Conservation (phyloP, 169 alveolate species). For the Cryptosporidium muris region DNA sequence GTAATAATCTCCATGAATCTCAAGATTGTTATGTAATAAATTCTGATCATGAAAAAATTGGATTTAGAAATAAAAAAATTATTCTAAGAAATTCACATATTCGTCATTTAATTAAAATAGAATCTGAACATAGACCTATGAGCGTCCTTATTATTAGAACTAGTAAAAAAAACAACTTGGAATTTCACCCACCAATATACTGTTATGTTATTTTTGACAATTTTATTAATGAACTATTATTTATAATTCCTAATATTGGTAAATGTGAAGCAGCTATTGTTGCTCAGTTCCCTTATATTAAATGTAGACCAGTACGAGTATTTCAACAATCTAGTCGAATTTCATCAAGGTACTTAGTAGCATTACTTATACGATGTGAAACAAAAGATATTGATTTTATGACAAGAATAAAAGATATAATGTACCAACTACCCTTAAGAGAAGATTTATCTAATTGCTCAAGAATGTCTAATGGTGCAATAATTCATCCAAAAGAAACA, state of each 20-base stretch:
- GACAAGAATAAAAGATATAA: constrained; percentile 3
- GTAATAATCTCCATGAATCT: background rate
- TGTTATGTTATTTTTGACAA: constrained; percentile 3
- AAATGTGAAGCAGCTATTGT: no score
- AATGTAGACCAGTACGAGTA: constrained; percentile 60
- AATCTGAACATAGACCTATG: background rate
- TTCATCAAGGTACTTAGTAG: constrained; percentile 39
- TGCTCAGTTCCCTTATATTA: no score
- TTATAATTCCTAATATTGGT: no score
- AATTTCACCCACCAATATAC: background rate
- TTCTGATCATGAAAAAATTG: background rate
- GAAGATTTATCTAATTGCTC: constrained; percentile 41
- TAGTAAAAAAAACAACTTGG: background rate
- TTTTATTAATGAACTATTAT: no score
- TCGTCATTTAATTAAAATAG: background rate
- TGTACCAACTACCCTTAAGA: constrained; percentile 56
- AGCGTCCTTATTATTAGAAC: constrained; percentile 44
- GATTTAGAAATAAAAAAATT: background rate
- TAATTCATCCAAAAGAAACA: constrained; percentile 37
- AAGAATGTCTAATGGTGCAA: constrained; percentile 52
- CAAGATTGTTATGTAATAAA: background rate
- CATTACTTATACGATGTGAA: constrained; percentile 28
- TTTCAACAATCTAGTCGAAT: constrained; percentile 16
- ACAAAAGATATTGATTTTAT: constrained; percentile 5
- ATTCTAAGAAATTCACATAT: no score